A percentile compares a stretch with the other conserved stretches of the same genome.
Evolutionary conservation across 1,284 basidiomycete species (phyloP).

Genomic region (Cystobasidium pallidum): DNA sequence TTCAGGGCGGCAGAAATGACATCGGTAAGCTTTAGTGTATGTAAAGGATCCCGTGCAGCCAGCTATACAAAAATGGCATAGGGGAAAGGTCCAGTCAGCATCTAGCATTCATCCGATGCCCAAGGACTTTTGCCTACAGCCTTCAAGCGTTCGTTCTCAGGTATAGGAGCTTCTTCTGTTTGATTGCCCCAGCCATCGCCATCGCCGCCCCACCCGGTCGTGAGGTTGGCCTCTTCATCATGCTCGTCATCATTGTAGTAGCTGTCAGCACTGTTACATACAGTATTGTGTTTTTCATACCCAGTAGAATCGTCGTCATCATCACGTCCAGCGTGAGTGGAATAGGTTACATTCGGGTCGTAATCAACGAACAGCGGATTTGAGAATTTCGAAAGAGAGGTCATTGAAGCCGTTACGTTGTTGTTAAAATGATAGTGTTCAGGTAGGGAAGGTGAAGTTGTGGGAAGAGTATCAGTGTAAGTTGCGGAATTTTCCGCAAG

Average conservation of each 20-base stretch:
- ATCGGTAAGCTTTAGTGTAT: conserved; percentile 43
- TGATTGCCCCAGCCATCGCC: conserved; percentile 16
- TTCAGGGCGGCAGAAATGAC: conserved; percentile 46
- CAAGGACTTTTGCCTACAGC: conserved; percentile 35
- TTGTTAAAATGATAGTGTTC: background rate
- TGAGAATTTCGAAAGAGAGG: background rate
- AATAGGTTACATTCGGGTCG: conserved; percentile 2
- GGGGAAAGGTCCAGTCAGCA: background rate
- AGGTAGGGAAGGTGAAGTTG: background rate
- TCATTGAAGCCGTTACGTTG: background rate
- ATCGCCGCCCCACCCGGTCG: conserved; percentile 44
- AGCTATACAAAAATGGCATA: conserved; percentile 43
- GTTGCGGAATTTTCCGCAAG: background rate
- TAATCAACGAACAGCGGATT: background rate
- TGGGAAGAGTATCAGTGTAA: background rate
- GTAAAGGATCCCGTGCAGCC: conserved; percentile 47
- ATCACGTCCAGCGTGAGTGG: conserved; percentile 22
- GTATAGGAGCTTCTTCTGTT: conserved; percentile 37
- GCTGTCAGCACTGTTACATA: conserved; percentile 46
- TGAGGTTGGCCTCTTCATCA: conserved; percentile 43
- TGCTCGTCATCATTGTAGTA: conserved; percentile 50
- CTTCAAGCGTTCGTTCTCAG: conserved; percentile 45
- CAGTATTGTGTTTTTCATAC: no score
- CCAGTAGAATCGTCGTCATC: conserved; percentile 19
- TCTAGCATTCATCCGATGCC: no score